Evolutionary conservation across 257 asterid species (phyloP).

Genomic region (Hygrophila difformis): DNA sequence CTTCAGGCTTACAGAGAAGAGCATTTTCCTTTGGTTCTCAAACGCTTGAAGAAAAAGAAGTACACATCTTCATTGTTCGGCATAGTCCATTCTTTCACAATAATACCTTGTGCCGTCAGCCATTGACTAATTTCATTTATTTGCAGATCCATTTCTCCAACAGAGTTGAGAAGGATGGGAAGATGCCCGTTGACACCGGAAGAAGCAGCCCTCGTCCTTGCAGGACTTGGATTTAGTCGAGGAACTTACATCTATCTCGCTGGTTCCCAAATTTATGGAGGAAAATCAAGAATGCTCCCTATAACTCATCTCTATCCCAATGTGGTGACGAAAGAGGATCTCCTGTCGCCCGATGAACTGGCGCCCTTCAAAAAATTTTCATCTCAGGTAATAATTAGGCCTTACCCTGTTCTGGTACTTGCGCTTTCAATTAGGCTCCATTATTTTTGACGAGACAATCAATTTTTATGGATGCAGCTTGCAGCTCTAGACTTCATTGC

Average conservation of each 20-base stretch:
- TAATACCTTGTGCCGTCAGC: too few species aligned
- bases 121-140: neutral
- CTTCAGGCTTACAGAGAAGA: conserved; percentile 73
- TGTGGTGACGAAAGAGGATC: conserved; percentile 72
- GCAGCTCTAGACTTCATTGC: conserved; percentile 92
- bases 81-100: too few species aligned
- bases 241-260: conserved; percentile 78
- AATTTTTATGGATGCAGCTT: conserved; percentile 81
- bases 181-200: conserved; percentile 92
- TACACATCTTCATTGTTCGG: neutral
- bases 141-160: conserved; percentile 36
- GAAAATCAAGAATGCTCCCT: conserved; percentile 63
- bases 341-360: conserved; percentile 66
- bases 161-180: conserved; percentile 59
- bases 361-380: conserved; percentile 75
- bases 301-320: conserved; percentile 60
- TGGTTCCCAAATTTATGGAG: conserved; percentile 74
- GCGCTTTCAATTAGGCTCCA: too few species aligned
- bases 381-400: conserved; percentile 75
- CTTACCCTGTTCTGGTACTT: too few species aligned
- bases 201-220: conserved; percentile 86
- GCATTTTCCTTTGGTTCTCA: conserved; percentile 70
- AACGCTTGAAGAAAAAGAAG: conserved; percentile 64
- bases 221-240: conserved; percentile 59
- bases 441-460: too few species aligned